Conservation (phyloP, 257 asterid genomes). For the Solanum ahanhuiri region DNA sequence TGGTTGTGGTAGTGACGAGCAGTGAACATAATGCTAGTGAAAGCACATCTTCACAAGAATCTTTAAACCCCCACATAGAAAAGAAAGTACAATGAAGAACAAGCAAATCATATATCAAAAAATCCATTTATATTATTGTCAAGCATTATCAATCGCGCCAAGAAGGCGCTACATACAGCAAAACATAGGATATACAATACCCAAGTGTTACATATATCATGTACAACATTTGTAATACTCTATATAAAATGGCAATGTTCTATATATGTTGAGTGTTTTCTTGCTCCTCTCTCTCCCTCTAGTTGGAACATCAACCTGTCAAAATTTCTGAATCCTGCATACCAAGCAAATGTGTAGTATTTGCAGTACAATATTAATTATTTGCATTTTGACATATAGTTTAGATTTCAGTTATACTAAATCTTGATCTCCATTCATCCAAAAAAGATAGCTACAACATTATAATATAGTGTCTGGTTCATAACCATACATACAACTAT, state of each 20-base stretch:
- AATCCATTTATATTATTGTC: not conserved
- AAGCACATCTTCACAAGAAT: not conserved
- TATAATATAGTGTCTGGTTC: too few species aligned
- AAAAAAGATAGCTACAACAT: not conserved
- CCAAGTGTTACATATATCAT: not conserved
- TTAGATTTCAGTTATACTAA: not conserved
- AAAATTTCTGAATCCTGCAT: not conserved
- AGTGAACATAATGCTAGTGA: not conserved
- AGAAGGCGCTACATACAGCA: not conserved
- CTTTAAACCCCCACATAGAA: not conserved
- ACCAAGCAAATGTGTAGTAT: not conserved
- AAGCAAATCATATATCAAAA: not conserved
- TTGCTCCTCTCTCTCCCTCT: not conserved
- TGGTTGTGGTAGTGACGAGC: not conserved
- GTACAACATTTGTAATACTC: not conserved
- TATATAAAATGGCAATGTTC: not conserved
- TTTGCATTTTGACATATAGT: not conserved
- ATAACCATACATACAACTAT: too few species aligned
- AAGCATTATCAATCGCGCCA: not conserved
- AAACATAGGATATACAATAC: not conserved
- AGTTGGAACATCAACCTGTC: not conserved
- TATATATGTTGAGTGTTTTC: not conserved
- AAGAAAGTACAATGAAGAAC: not conserved
- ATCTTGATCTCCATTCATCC: not conserved
- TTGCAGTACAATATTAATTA: not conserved